Conservation (phyloP, 2,329 filamentous ascomycete genomes). For the Fusarium piperis region DNA sequence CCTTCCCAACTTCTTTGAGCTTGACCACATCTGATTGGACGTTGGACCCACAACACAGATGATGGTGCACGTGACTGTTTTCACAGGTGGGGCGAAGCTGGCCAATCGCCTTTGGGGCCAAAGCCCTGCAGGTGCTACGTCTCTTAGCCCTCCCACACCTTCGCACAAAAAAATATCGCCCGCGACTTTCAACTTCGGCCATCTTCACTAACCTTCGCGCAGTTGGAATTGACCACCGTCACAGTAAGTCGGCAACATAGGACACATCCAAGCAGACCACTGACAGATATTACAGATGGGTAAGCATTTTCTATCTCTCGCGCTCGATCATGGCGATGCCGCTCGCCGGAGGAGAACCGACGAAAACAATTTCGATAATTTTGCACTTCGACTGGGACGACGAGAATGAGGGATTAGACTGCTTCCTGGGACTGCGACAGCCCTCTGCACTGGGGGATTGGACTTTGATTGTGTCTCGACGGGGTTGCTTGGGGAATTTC, state of each 20-base stretch:
- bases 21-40: slow-evolving; percentile 38
- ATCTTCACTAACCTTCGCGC: slow-evolving; percentile 53
- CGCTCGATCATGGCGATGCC: slow-evolving; percentile 37
- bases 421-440: not conserved
- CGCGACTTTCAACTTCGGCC: slow-evolving; percentile 51
- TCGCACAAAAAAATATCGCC: slow-evolving; percentile 56
- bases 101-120: slow-evolving; percentile 49
- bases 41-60: slow-evolving; percentile 1
- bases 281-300: slow-evolving; percentile 65
- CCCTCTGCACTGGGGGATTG: not conserved
- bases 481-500: not conserved
- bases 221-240: slow-evolving; percentile 57
- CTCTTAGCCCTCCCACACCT: slow-evolving; percentile 52
- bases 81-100: slow-evolving; percentile 17
- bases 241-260: slow-evolving; percentile 56
- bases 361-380: slow-evolving; percentile 33
- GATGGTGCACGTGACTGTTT: slow-evolving; percentile 36
- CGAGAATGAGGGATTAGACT: slow-evolving; percentile 6
- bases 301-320: slow-evolving; percentile 56
- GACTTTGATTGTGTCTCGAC: not conserved
- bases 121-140: slow-evolving; percentile 50
- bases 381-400: slow-evolving; percentile 3
- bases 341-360: slow-evolving; percentile 35
- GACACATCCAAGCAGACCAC: slow-evolving; percentile 48
- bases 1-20: slow-evolving; percentile 27